A percentile compares a stretch with the other conserved stretches of the same genome.
Conservation (phyloP, 2,329 filamentous ascomycete species). For the Rhexocercosporidium sp. region DNA sequence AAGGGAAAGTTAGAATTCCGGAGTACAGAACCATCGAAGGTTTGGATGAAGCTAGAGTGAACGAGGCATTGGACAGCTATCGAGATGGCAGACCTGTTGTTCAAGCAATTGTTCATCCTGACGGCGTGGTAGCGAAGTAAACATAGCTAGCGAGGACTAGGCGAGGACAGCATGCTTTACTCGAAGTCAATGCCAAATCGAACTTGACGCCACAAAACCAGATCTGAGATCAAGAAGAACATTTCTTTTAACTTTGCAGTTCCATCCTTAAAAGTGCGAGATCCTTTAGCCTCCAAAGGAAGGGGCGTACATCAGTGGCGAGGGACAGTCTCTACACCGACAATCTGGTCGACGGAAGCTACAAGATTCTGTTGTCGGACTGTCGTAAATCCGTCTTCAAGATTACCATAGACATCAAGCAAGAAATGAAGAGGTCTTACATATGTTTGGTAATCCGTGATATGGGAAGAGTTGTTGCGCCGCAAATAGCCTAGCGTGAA, state of each 20-base stretch:
- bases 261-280: too few relatives aligned
- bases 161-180: background rate
- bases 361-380: too few relatives aligned
- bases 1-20: constrained; percentile 42
- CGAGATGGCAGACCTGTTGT: constrained; percentile 40
- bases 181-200: background rate
- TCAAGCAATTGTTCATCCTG: background rate
- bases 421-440: too few relatives aligned
- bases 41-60: constrained; percentile 43
- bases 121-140: background rate
- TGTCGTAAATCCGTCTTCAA: too few relatives aligned
- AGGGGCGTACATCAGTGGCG: too few relatives aligned
- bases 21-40: constrained; percentile 43
- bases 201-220: background rate
- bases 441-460: too few relatives aligned
- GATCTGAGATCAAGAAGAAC: too few relatives aligned
- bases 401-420: too few relatives aligned
- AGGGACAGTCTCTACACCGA: too few relatives aligned
- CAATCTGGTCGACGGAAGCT: too few relatives aligned
- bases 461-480: background rate
- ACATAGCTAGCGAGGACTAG: background rate
- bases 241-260: too few relatives aligned
- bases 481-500: background rate
- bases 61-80: constrained; percentile 47
- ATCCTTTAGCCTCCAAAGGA: too few relatives aligned